Percentiles rank a stretch among this genome's conserved stretches.
Evolutionary conservation across 805 yeast species (phyloP).

Genomic region (Scheffersomyces spartinae): DNA sequence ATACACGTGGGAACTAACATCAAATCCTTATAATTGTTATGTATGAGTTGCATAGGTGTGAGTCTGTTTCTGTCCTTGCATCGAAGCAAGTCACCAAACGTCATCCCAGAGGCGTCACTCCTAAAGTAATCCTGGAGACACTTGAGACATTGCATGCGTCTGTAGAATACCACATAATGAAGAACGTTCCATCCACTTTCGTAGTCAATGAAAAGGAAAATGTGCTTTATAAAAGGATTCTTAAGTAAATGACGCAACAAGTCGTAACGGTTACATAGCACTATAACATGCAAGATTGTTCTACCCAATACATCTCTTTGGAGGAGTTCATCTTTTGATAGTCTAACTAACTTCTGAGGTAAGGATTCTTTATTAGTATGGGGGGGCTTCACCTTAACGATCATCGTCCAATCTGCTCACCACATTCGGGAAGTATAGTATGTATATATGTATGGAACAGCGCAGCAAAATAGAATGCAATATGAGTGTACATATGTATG

Average conservation of each 20-base stretch:
- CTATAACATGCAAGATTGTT: slow-evolving; percentile 45
- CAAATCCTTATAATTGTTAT: slow-evolving; percentile 32
- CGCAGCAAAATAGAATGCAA: no score
- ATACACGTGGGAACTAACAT: slow-evolving; percentile 33
- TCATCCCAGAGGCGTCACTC: slow-evolving; percentile 2
- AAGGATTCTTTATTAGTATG: no score
- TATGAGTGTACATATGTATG: no score
- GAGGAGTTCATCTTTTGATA: slow-evolving; percentile 26
- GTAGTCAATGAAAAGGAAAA: slow-evolving; percentile 36
- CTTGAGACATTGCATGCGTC: slow-evolving; percentile 43
- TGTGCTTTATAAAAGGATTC: slow-evolving; percentile 33
- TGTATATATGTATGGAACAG: no score
- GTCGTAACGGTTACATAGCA: slow-evolving; percentile 38
- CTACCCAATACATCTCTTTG: slow-evolving; percentile 65
- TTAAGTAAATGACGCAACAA: slow-evolving; percentile 34
- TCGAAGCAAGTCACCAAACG: no score
- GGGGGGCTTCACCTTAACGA: no score
- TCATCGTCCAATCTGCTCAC: no score
- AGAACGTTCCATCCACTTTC: slow-evolving; percentile 80
- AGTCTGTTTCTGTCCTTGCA: slow-evolving; percentile 63
- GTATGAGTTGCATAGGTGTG: slow-evolving; percentile 63
- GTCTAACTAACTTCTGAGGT: slow-evolving; percentile 8
- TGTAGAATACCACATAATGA: slow-evolving; percentile 55
- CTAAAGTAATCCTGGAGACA: slow-evolving; percentile 17
- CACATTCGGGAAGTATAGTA: no score